These are phyloP conservation scores for Boletus sp. DNA, from an alignment of 768 basidiomycete genomes.

Conservation along the genomic window DNA sequence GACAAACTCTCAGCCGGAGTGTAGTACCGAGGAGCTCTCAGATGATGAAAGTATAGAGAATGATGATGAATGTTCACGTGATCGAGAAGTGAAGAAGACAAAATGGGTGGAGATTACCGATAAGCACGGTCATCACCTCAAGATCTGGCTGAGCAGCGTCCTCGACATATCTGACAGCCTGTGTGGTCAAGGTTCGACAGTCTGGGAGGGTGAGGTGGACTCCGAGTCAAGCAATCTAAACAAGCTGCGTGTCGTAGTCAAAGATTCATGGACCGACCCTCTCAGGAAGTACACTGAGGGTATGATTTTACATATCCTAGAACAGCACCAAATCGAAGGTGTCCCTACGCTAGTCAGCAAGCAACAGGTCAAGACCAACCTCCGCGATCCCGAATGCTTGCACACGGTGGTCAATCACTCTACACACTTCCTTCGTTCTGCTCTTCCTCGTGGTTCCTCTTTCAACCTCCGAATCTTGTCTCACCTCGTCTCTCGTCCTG, in stretches of 20 bases:
- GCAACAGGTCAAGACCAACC: background rate
- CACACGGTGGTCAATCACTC: background rate
- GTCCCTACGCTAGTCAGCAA: background rate
- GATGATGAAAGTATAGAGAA: background rate
- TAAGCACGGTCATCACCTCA: background rate
- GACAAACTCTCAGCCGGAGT: no score
- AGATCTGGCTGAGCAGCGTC: background rate
- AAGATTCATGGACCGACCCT: background rate
- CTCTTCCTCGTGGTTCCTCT: no score
- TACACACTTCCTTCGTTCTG: no score
- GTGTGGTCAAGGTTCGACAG: background rate
- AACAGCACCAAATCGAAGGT: background rate
- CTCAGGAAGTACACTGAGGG: background rate
- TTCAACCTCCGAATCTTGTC: no score
- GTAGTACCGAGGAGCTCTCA: no score
- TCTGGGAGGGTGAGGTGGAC: background rate
- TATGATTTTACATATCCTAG: background rate
- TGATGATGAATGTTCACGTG: background rate
- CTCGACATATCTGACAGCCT: background rate
- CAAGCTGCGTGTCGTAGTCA: background rate
- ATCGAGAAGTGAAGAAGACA: background rate
- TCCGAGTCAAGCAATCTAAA: no score
- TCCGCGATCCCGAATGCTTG: background rate
- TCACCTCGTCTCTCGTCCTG: no score
- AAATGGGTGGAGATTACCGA: background rate